These are phyloP conservation scores for Penicillium brasilianum DNA, from an alignment of 2,329 filamentous ascomycete species.

Conservation along the genomic window DNA sequence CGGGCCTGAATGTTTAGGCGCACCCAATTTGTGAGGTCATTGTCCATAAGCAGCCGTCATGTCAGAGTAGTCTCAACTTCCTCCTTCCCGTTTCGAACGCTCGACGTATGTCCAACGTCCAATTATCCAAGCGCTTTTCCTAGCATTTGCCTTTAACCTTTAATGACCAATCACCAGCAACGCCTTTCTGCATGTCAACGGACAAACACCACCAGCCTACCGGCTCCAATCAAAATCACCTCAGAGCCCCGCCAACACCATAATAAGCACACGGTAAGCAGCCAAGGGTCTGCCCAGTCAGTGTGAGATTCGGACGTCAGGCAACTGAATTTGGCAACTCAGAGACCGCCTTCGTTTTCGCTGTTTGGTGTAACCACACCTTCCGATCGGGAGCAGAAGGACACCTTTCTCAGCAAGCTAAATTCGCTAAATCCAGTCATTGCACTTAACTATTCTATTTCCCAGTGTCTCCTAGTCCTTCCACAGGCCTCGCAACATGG, in stretches of 20 bases:
- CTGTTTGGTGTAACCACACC: neutral
- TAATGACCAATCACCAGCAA: neutral
- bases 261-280: constrained; percentile 1
- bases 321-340: neutral
- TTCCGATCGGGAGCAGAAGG: no score
- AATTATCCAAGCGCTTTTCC: neutral
- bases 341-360: neutral
- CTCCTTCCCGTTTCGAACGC: neutral
- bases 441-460: neutral
- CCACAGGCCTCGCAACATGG: constrained; percentile 19
- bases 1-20: neutral
- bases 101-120: no score
- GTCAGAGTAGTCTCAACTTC: neutral
- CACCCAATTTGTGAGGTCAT: neutral
- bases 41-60: neutral
- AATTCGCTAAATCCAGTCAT: neutral
- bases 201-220: neutral
- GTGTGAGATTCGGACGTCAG: neutral
- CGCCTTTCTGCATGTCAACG: neutral
- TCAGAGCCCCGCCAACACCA: constrained; percentile 13
- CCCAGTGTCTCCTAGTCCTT: neutral
- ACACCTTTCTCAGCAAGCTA: neutral
- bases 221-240: constrained; percentile 5
- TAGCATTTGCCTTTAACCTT: neutral
- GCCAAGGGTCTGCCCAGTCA: neutral